These are phyloP conservation scores for Paecilomyces variotii DNA, from an alignment of 2,329 filamentous ascomycete species.

Conservation along the genomic window DNA sequence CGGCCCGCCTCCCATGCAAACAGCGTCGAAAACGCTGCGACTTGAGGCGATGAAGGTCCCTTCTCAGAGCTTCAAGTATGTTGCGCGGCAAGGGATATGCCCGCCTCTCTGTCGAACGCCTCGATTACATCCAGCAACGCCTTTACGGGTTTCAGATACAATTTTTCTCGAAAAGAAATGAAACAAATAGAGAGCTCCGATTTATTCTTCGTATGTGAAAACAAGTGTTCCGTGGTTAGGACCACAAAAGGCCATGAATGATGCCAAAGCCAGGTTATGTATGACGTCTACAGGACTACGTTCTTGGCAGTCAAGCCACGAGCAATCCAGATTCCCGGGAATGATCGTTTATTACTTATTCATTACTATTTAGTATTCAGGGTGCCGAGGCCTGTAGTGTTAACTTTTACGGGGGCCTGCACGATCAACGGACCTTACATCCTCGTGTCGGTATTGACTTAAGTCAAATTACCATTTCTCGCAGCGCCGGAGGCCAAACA, in stretches of 20 bases:
- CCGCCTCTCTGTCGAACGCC: not conserved
- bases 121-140: not conserved
- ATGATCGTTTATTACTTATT: no score
- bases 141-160: not conserved
- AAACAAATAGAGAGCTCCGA: not conserved
- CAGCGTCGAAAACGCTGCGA: no score
- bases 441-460: no score
- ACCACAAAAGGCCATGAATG: not conserved
- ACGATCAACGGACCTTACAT: no score
- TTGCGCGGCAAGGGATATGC: not conserved
- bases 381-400: no score
- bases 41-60: not conserved
- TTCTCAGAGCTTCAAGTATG: not conserved
- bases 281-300: not conserved
- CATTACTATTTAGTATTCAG: no score
- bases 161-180: not conserved
- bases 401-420: no score
- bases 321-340: not conserved
- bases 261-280: not conserved
- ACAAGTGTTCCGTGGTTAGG: not conserved
- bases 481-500: no score
- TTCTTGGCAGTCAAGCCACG: not conserved
- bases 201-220: not conserved
- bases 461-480: no score
- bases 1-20: no score